Evolutionary conservation across 139 green algal species (phyloP).

Genomic region (Chlamydomonas applanata): DNA sequence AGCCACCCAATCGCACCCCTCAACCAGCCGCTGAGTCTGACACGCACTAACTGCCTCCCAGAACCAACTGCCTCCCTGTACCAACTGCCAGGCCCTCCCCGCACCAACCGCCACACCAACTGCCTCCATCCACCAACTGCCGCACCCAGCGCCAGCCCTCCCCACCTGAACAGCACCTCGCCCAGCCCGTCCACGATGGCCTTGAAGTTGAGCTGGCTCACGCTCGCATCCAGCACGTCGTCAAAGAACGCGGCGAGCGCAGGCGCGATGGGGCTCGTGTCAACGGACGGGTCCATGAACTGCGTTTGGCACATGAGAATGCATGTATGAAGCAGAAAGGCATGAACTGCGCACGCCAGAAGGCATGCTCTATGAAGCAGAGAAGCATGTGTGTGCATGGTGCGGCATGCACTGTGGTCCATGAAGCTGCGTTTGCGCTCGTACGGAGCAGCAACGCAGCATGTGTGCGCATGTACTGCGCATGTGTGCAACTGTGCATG

Average conservation of each 20-base stretch:
- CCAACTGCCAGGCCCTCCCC: too few species aligned
- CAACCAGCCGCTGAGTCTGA: too few species aligned
- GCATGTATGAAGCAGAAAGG: neutral
- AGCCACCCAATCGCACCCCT: too few species aligned
- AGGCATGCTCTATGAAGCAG: neutral
- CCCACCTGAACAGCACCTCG: slow-evolving; percentile 87
- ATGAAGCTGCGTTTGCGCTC: neutral
- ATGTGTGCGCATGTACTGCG: neutral
- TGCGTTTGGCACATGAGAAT: slow-evolving; percentile 21
- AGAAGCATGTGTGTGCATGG: neutral
- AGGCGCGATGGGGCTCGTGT: slow-evolving; percentile 94
- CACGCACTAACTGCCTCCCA: too few species aligned
- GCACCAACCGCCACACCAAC: neutral
- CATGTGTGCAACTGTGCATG: neutral
- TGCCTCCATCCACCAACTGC: too few species aligned
- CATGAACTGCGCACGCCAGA: too few species aligned
- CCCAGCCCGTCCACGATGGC: slow-evolving; percentile 94
- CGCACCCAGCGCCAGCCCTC: neutral
- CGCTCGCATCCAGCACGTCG: slow-evolving; percentile 71
- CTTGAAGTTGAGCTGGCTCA: slow-evolving; percentile 95
- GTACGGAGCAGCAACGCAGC: neutral
- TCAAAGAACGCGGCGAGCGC: slow-evolving; percentile 94
- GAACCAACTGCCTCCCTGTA: too few species aligned
- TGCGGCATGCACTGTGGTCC: neutral
- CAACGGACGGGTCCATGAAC: slow-evolving; percentile 84